phyloP scores from a whole-genome alignment of 73 alveolate genomes.

The Paramecium sonneborni region DNA sequence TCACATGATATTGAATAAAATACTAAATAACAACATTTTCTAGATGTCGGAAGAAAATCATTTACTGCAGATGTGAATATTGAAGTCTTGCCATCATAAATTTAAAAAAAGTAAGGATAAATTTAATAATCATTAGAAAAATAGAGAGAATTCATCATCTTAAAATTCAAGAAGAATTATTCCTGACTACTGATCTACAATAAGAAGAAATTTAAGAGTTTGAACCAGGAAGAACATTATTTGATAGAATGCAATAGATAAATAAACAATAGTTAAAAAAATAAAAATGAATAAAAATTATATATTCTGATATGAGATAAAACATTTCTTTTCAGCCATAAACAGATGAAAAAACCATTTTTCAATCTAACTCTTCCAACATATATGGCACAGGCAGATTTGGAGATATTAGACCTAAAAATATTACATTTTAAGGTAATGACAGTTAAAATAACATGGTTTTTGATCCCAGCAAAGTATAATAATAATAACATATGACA shows the following conservation, averaged over 20 bases:
- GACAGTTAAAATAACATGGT: not conserved
- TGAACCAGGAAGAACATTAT: conserved; percentile 15
- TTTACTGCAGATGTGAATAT: conserved; percentile 47
- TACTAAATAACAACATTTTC: not conserved
- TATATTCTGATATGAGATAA: conserved; percentile 8
- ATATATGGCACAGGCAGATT: conserved; percentile 28
- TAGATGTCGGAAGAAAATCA: conserved; percentile 42
- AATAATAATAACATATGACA: not conserved
- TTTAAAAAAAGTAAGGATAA: not conserved
- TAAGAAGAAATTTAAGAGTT: conserved; percentile 32
- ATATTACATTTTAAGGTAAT: conserved; percentile 2
- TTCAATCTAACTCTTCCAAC: not conserved
- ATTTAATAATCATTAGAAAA: not conserved
- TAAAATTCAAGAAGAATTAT: not conserved
- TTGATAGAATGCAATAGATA: conserved; percentile 19
- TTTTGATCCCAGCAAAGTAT: not conserved
- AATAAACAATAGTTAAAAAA: not conserved
- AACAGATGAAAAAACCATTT: not conserved
- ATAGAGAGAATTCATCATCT: conserved; percentile 14
- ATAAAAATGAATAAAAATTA: not conserved
- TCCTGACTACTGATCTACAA: not conserved
- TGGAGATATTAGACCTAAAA: conserved; percentile 20
- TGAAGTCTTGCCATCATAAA: not conserved
- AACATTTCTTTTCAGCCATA: conserved; percentile 1
- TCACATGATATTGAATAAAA: not conserved